phyloP scores from a whole-genome alignment of 2,329 filamentous ascomycete species.

The Emericellopsis cladophorae region DNA sequence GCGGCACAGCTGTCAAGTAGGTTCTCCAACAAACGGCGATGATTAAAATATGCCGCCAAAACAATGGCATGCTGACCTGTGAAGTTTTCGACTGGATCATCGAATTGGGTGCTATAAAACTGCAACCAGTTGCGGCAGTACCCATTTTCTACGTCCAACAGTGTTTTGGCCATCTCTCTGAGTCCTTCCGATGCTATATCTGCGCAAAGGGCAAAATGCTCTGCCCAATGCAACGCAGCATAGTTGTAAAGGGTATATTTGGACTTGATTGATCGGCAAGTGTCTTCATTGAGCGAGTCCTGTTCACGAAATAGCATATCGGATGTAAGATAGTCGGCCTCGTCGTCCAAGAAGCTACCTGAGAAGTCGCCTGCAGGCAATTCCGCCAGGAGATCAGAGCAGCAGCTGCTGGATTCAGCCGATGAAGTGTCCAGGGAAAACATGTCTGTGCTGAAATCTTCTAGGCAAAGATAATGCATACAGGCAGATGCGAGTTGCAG shows the following conservation, averaged over 20 bases:
- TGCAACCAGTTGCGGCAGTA: conserved; percentile 18
- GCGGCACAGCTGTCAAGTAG: conserved; percentile 5
- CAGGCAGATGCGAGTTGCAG: conserved; percentile 9
- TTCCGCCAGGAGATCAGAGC: too few species aligned
- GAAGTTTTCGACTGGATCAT: conserved; percentile 9
- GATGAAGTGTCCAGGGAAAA: conserved; percentile 5
- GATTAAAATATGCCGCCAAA: conserved; percentile 18
- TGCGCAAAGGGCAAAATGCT: conserved; percentile 15
- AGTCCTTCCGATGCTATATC: conserved; percentile 6
- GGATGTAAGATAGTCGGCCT: conserved; percentile 3
- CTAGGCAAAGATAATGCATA: conserved; percentile 15
- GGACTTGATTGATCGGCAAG: conserved; percentile 10
- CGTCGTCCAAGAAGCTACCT: too few species aligned
- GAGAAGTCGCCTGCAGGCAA: too few species aligned
- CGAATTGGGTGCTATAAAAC: conserved; percentile 13
- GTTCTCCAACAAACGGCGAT: conserved; percentile 9
- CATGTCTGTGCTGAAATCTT: conserved; percentile 18
- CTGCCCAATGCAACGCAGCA: conserved; percentile 20
- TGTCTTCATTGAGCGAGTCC: conserved; percentile 8
- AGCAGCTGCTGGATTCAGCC: too few species aligned
- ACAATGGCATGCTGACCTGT: conserved; percentile 10
- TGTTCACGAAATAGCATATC: conserved; percentile 13
- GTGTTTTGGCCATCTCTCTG: conserved; percentile 6
- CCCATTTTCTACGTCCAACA: conserved; percentile 7
- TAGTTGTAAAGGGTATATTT: conserved; percentile 20